Percentiles rank a stretch among this genome's conserved stretches.
Evolutionary conservation across 1,284 basidiomycete genomes (phyloP).

Genomic region (Vanrija humicola): DNA sequence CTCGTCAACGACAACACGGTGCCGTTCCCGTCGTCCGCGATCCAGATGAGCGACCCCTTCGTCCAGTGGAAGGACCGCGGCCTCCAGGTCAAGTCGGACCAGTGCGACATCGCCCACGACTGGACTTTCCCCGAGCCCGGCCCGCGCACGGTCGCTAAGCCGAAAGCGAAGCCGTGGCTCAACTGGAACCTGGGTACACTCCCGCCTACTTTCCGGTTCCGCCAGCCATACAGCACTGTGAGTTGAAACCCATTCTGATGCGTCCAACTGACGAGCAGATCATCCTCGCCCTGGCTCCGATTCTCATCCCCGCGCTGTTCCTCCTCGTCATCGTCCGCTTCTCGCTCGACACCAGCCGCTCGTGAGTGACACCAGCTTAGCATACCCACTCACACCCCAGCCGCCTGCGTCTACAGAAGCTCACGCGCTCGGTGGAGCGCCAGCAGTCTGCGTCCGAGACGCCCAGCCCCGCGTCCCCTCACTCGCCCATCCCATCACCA

Average conservation of each 20-base stretch:
- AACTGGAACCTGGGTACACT: constrained; percentile 44
- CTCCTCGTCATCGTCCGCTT: constrained; percentile 36
- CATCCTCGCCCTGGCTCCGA: constrained; percentile 63
- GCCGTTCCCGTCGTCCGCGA: constrained; percentile 72
- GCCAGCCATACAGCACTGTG: constrained; percentile 71
- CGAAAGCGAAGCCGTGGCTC: constrained; percentile 12
- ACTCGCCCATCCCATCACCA: constrained; percentile 17
- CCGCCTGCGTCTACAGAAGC: constrained; percentile 28
- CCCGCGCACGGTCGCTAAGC: neutral
- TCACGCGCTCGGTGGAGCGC: constrained; percentile 15
- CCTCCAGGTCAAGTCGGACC: constrained; percentile 58
- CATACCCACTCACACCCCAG: too few relatives aligned
- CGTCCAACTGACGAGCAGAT: constrained; percentile 45
- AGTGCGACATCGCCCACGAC: constrained; percentile 21
- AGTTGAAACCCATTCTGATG: constrained; percentile 26
- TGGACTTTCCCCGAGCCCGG: constrained; percentile 5
- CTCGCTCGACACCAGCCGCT: constrained; percentile 31
- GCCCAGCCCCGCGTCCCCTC: neutral
- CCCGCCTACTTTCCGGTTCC: constrained; percentile 61
- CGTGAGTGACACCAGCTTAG: too few relatives aligned
- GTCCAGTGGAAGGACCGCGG: constrained; percentile 58
- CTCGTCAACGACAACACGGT: constrained; percentile 74
- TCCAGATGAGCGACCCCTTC: constrained; percentile 68
- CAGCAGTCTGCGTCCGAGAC: neutral
- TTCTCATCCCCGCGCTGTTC: constrained; percentile 51